A percentile compares a stretch with the other conserved stretches of the same genome.
Conservation (phyloP, 2,329 filamentous ascomycete genomes). For the Teratosphaeria zuluensis region DNA sequence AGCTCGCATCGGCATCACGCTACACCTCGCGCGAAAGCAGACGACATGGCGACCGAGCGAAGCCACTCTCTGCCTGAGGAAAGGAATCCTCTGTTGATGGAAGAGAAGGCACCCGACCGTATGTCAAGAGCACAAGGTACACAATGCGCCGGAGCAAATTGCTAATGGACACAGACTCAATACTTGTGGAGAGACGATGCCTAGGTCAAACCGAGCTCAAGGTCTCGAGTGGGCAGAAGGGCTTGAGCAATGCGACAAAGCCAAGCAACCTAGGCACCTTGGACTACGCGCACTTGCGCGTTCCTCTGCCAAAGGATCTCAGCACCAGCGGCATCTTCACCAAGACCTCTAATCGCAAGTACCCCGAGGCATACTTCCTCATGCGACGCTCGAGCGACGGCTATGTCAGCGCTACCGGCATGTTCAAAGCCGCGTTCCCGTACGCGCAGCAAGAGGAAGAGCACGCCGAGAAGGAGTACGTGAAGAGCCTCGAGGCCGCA, state of each 20-base stretch:
- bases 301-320: constrained; percentile 83
- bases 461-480: constrained; percentile 65
- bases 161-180: constrained; percentile 29
- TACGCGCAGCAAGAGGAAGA: constrained; percentile 59
- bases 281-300: constrained; percentile 91
- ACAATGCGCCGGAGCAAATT: neutral
- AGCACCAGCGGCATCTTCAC: constrained; percentile 84
- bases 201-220: constrained; percentile 87
- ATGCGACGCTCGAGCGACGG: constrained; percentile 84
- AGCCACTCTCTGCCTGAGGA: constrained; percentile 42
- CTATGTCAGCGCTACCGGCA: constrained; percentile 75
- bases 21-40: neutral
- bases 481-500: constrained; percentile 73
- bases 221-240: constrained; percentile 67
- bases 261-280: constrained; percentile 69
- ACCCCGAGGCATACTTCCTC: constrained; percentile 87
- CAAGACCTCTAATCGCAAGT: constrained; percentile 49
- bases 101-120: constrained; percentile 55
- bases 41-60: constrained; percentile 12
- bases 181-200: constrained; percentile 70
- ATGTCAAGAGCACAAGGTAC: constrained; percentile 27
- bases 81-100: constrained; percentile 56
- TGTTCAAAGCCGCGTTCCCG: constrained; percentile 86
- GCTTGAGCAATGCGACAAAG: constrained; percentile 61
- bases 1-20: neutral